Evolutionary conservation across 345 rosid genomes (phyloP), one percentile per base, ranked within the genome.

Genomic region (Camelina laxa): DNA sequence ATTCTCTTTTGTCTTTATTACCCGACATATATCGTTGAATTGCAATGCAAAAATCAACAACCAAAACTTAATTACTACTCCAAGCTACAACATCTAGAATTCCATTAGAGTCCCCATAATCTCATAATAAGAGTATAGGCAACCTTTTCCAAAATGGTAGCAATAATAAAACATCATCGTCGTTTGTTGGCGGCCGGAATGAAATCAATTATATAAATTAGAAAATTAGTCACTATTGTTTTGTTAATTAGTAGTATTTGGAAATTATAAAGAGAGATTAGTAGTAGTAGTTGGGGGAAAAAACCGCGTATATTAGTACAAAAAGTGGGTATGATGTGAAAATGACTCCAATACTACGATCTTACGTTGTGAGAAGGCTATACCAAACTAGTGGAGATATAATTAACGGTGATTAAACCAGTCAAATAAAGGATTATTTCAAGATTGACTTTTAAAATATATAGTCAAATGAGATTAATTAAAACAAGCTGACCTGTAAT

Each of bases 401-500:
- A 31, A 30, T 5, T 15, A 33, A 65, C 41, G 38, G 55, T 9
- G 51, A 60, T 61, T 41, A 42, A 42, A 30, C 16, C 16, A 69
- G 17, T 42, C 53, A 70, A 19, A 21, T 64, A 53, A 69, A 33
- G 53, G 66, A 45, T 64, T 11, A 17, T 7, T 47, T 38, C n/a
- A 70, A 56, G 0, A 70, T 20, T 77, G 48, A 60, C 50, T 49
- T 59, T 17, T 12, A 42, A 58, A 59, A 56, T 39, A 50, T 42
- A 12, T 3, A 70, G 50, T 36, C 62, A 75, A 5, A 58, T 21
- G 38, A 65, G 6, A 33, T 27, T 27, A 56, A 31, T 22, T 8
- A 13, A 24, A 27, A 48, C 15, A 61, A 53, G 38, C 22, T 73
- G 72, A 93, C 98, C 96, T 80, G 97, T 81, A 60, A 4, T 70